Percentiles rank a stretch among this genome's conserved stretches.
Conservation (phyloP, 2,329 filamentous ascomycete genomes). For the Sordariomycetes sp. region DNA sequence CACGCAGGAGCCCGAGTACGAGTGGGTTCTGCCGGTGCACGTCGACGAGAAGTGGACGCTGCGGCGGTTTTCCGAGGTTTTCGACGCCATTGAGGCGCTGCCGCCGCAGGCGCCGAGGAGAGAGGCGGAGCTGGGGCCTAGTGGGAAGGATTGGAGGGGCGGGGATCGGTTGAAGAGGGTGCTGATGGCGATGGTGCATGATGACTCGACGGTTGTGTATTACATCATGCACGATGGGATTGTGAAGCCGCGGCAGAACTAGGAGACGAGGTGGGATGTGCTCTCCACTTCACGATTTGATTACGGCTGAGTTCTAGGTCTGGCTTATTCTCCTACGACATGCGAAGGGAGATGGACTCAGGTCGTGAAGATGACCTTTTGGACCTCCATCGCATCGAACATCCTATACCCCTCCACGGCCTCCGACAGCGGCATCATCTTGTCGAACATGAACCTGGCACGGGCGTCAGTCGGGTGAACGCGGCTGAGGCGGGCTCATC, state of each 20-base stretch:
- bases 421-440: conserved; percentile 55
- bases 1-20: conserved; percentile 40
- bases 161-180: conserved; percentile 49
- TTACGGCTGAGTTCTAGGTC: not conserved
- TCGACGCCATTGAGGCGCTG: conserved; percentile 44
- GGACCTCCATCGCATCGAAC: conserved; percentile 60
- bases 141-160: conserved; percentile 27
- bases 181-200: conserved; percentile 61
- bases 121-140: conserved; percentile 10
- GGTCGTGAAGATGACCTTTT: conserved; percentile 58
- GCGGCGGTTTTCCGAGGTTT: conserved; percentile 50
- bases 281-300: not conserved
- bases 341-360: not conserved
- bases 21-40: conserved; percentile 69
- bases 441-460: conserved; percentile 61
- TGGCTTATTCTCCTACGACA: not conserved
- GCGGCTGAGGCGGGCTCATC: not conserved
- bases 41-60: conserved; percentile 62
- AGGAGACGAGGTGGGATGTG: conserved; percentile 6
- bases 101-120: conserved; percentile 13
- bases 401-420: conserved; percentile 57
- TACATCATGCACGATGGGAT: conserved; percentile 80
- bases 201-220: conserved; percentile 74
- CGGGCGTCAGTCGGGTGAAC: not conserved
- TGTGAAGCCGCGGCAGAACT: conserved; percentile 77